Evolutionary conservation across 1,284 basidiomycete genomes (phyloP).

Genomic region (Xerocomus amazonicus): DNA sequence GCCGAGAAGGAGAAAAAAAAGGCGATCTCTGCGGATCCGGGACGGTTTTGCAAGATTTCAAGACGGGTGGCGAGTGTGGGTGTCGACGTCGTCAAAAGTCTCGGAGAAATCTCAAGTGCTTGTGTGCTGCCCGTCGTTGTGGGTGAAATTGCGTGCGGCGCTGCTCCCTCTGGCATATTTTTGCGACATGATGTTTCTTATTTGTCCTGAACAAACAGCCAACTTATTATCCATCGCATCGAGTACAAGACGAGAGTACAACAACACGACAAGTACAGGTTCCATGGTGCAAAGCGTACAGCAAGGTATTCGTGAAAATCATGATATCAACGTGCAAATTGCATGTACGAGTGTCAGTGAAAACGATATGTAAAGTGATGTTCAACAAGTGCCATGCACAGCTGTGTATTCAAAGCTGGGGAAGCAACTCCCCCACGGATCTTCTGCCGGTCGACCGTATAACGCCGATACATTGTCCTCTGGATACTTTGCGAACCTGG

Average conservation of each 20-base stretch:
- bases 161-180: conserved; percentile 29
- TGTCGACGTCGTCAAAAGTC: conserved; percentile 5
- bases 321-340: conserved; percentile 4
- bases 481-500: conserved; percentile 71
- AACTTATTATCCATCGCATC: conserved; percentile 12
- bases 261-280: conserved; percentile 3
- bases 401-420: conserved; percentile 62
- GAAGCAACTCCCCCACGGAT: conserved; percentile 58
- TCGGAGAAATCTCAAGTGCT: not conserved
- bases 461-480: conserved; percentile 59
- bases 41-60: conserved; percentile 56
- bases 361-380: conserved; percentile 1
- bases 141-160: conserved; percentile 27
- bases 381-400: conserved; percentile 34
- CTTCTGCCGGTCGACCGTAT: conserved; percentile 56
- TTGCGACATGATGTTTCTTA: conserved; percentile 39
- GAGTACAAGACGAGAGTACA: not conserved
- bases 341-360: conserved; percentile 18
- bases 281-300: conserved; percentile 15
- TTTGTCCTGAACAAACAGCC: conserved; percentile 32
- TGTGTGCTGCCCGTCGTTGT: conserved; percentile 17
- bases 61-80: conserved; percentile 27
- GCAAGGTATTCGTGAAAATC: conserved; percentile 8
- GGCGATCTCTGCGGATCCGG: conserved; percentile 55
- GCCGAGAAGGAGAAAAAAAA: conserved; percentile 9